These are phyloP conservation scores for Coemansia sp. DNA, from an alignment of 192 early-diverging fungal species.

Conservation along the genomic window DNA sequence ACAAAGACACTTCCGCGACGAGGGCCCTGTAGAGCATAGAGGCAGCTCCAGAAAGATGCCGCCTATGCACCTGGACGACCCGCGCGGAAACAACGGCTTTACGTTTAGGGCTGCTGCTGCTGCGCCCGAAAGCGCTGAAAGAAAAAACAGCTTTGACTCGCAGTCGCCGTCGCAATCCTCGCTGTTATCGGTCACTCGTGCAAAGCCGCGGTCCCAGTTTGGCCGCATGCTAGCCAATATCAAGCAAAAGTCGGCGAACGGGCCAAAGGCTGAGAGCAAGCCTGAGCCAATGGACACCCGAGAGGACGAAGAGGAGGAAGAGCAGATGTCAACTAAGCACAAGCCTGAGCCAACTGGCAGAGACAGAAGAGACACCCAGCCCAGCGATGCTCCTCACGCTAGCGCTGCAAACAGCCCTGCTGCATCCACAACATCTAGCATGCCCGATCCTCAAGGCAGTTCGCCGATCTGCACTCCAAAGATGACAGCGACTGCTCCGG, in stretches of 20 bases:
- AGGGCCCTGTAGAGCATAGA: neutral
- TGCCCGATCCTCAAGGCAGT: neutral
- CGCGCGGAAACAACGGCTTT: constrained; percentile 33
- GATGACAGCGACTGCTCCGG: neutral
- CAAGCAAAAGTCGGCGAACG: constrained; percentile 16
- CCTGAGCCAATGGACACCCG: neutral
- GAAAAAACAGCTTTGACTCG: constrained; percentile 13
- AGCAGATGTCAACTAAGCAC: too few relatives aligned
- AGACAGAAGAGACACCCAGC: neutral
- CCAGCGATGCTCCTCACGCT: neutral
- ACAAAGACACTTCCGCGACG: neutral
- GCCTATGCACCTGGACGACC: constrained; percentile 34
- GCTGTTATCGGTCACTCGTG: neutral
- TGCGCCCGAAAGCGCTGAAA: neutral
- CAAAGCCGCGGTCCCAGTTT: constrained; percentile 44
- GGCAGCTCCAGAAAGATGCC: neutral
- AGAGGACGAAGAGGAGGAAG: neutral
- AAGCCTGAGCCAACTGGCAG: neutral
- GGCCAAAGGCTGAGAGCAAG: neutral
- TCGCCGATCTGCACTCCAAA: constrained; percentile 7
- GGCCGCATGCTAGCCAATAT: constrained; percentile 50
- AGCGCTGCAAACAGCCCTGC: neutral
- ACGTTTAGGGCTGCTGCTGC: constrained; percentile 1
- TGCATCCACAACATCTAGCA: neutral
- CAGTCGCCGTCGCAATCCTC: constrained; percentile 19